These are phyloP conservation scores for Hippophae rhamnoides DNA, from an alignment of 306 rosid genomes.

Conservation along the genomic window DNA sequence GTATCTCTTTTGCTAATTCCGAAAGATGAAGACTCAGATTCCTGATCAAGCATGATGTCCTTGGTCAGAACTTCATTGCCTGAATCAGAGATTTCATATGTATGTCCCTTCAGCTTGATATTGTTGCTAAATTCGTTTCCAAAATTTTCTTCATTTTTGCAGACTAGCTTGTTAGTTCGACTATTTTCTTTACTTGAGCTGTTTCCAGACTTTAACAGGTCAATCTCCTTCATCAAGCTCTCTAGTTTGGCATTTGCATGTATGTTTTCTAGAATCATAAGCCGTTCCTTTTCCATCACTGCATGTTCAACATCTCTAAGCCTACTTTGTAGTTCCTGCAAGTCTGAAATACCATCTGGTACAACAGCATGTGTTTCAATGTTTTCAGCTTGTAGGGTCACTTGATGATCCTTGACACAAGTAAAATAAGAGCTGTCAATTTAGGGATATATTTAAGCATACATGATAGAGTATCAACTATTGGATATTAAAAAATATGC, in stretches of 20 bases:
- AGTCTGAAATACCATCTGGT: conserved; percentile 39
- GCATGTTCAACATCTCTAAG: conserved; percentile 53
- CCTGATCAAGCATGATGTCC: conserved; percentile 94
- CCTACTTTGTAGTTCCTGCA: conserved; percentile 62
- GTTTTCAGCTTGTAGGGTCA: conserved; percentile 25
- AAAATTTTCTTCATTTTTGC: conserved; percentile 26
- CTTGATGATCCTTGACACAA: conserved; percentile 39
- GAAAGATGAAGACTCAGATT: conserved; percentile 63
- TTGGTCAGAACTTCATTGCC: conserved; percentile 74
- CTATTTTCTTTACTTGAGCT: conserved; percentile 24
- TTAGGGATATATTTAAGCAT: too few species aligned
- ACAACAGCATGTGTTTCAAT: conserved; percentile 27
- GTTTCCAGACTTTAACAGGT: conserved; percentile 37
- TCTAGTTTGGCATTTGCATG: conserved; percentile 25
- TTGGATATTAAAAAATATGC: too few species aligned
- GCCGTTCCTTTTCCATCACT: conserved; percentile 28
- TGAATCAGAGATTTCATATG: conserved; percentile 37
- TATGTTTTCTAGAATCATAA: conserved; percentile 27
- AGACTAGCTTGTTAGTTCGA: conserved; percentile 29
- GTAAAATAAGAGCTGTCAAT: neutral
- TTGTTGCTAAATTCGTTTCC: conserved; percentile 18
- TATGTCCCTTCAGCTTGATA: conserved; percentile 28
- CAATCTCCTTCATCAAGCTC: conserved; percentile 23
- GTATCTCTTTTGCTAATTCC: conserved; percentile 51
- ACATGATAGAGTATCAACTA: too few species aligned